These are phyloP conservation scores for Diaporthe citriasiana DNA, from an alignment of 2,329 filamentous ascomycete species.

Conservation along the genomic window DNA sequence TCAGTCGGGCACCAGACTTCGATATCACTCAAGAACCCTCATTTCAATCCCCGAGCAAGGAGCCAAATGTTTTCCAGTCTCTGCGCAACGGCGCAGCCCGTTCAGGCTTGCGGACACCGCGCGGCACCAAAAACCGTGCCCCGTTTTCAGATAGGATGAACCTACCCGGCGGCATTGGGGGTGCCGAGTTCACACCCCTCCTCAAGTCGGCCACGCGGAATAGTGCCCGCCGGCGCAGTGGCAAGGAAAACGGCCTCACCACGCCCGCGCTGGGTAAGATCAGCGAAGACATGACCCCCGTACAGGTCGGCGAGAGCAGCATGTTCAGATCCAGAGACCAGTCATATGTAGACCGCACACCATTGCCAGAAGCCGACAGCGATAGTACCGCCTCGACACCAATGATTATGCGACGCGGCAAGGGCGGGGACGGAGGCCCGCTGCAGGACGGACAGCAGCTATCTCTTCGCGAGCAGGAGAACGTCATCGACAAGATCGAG, in stretches of 20 bases:
- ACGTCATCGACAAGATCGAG: conserved; percentile 94
- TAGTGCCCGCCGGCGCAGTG: conserved; percentile 74
- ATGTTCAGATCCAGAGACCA: conserved; percentile 76
- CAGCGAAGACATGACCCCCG: conserved; percentile 79
- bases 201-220: conserved; percentile 84
- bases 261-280: conserved; percentile 79
- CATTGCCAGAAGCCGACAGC: conserved; percentile 80
- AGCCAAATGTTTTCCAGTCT: conserved; percentile 81
- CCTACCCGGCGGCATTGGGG: conserved; percentile 73
- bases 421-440: conserved; percentile 63
- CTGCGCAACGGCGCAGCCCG: conserved; percentile 74
- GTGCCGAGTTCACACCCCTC: conserved; percentile 92
- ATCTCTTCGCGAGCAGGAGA: conserved; percentile 94
- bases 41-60: conserved; percentile 84
- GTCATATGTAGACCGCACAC: conserved; percentile 77
- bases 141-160: conserved; percentile 81
- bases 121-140: conserved; percentile 68
- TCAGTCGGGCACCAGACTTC: conserved; percentile 78
- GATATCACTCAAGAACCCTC: conserved; percentile 91
- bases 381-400: conserved; percentile 90
- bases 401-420: conserved; percentile 76
- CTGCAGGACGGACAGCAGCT: conserved; percentile 90
- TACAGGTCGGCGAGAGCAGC: conserved; percentile 81
- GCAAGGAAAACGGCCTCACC: conserved; percentile 73
- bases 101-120: conserved; percentile 79